Base-by-base conservation (phyloP, 768 basidiomycete species). In the Suillus fuscotomentosus region DNA sequence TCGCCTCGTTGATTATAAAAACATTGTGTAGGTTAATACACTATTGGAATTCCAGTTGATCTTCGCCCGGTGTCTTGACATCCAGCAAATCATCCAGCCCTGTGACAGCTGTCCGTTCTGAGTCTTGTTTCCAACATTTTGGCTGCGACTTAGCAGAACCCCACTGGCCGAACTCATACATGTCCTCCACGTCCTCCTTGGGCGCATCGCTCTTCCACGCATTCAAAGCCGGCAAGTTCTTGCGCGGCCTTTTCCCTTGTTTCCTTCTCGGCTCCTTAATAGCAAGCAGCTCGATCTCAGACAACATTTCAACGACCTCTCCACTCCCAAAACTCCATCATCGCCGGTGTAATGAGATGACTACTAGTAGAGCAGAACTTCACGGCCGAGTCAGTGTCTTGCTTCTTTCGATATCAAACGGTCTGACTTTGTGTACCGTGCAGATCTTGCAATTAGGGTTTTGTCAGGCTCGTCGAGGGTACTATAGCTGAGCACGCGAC, bases 121-220 rank as follows among this genome's bases (percentile, higher is more conserved):
- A 42, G 24, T 41, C 39, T 8, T 24, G 57, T 59, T 42, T 24
- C 17, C 57, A 17, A 42, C 24, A 39, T 9, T 7, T 27, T 20
- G 24, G 39, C 39, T 3, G 20, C 24, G 39, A 0, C 57, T 20
- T 59, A 22, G 10, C 17, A 20, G 57, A 59, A 24, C 65, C 65
- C 86, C 86, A 87, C 17, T 80, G 70, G 60, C 83, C 78, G 63
- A 88, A 88, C 39, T 77, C 79, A 81, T 83, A 86, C 1, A 7
- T 75, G 43, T 83, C 81, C 39, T 76, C 72, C 11, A 70, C 68
- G 1, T 68, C 42, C 5, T 14, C 66, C 38, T 74, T 66, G 38
- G 78, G 63, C 0, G 73, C 72, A 24, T 71, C 68, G 6, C 69
- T 68, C 67, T 86, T 87, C 88, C 88, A 89, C 15, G 57, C 24